phyloP scores from a whole-genome alignment of 2,329 filamentous ascomycete genomes.

The Phyllosticta citriasiana region DNA sequence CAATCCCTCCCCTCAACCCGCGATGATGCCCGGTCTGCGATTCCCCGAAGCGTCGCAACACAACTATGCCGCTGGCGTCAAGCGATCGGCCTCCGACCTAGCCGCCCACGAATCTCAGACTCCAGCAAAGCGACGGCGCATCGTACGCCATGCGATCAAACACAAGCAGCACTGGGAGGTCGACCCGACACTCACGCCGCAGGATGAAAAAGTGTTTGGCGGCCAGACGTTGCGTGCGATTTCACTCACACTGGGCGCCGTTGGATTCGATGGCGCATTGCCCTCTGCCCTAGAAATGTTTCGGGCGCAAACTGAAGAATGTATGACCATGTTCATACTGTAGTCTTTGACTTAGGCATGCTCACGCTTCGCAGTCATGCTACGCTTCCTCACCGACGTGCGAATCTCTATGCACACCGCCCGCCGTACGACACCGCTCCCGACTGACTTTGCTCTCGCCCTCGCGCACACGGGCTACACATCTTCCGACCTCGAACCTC shows the following conservation, averaged over 20 bases:
- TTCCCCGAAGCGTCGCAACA: conserved; percentile 4
- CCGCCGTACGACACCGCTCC: conserved; percentile 45
- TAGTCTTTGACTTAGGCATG: not conserved
- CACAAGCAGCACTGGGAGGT: conserved; percentile 24
- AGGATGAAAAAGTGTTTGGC: conserved; percentile 45
- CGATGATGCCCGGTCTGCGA: conserved; percentile 10
- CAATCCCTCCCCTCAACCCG: conserved; percentile 1
- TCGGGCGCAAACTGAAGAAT: conserved; percentile 46
- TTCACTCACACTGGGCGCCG: conserved; percentile 38
- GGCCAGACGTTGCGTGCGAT: conserved; percentile 47
- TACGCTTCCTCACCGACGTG: conserved; percentile 43
- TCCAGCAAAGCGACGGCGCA: conserved; percentile 25
- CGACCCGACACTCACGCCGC: conserved; percentile 23
- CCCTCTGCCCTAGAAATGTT: conserved; percentile 49
- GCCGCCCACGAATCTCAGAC: conserved; percentile 13
- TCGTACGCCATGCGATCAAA: conserved; percentile 21
- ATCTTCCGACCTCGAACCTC: conserved; percentile 29
- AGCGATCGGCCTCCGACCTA: conserved; percentile 14
- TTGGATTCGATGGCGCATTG: conserved; percentile 46
- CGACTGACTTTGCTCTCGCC: conserved; percentile 49
- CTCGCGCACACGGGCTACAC: conserved; percentile 33
- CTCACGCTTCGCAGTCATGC: conserved; percentile 27
- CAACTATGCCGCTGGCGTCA: conserved; percentile 21
- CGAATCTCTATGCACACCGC: conserved; percentile 48
- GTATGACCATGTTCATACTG: conserved; percentile 31